These are phyloP conservation scores for Noccaea caerulescens DNA, from an alignment of 345 rosid species.

Conservation along the genomic window DNA sequence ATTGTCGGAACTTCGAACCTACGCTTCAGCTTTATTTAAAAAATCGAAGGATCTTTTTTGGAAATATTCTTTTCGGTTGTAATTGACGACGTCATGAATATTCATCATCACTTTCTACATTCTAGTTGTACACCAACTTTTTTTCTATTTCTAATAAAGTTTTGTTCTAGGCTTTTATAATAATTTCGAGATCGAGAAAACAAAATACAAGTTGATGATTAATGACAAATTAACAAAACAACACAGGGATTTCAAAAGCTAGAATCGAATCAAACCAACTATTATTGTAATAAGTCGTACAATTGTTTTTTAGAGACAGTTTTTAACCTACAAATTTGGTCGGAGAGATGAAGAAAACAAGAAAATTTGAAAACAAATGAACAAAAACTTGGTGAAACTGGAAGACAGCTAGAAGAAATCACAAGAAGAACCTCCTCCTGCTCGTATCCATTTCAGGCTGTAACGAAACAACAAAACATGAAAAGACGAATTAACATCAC, in stretches of 20 bases:
- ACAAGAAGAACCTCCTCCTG: slow-evolving; percentile 93
- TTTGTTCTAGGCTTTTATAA: too few relatives aligned
- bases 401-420: slow-evolving; percentile 27
- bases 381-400: slow-evolving; percentile 6
- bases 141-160: too few relatives aligned
- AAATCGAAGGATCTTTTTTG: not conserved
- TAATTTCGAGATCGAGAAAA: too few relatives aligned
- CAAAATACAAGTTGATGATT: too few relatives aligned
- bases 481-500: not conserved
- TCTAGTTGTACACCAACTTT: too few relatives aligned
- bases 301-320: slow-evolving; percentile 5
- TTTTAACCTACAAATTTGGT: slow-evolving; percentile 12
- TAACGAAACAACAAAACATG: slow-evolving; percentile 15
- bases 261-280: not conserved
- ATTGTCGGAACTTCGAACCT: not conserved
- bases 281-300: not conserved
- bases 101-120: too few relatives aligned
- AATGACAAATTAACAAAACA: too few relatives aligned
- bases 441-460: slow-evolving; percentile 98
- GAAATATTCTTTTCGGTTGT: not conserved
- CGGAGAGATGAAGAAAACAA: too few relatives aligned
- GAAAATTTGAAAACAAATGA: not conserved
- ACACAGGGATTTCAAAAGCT: not conserved
- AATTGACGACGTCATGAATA: not conserved
- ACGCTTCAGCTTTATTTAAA: slow-evolving; percentile 1